Base-by-base conservation (phyloP, 208 protist genomes). In the Leishmania turanica region DNA sequence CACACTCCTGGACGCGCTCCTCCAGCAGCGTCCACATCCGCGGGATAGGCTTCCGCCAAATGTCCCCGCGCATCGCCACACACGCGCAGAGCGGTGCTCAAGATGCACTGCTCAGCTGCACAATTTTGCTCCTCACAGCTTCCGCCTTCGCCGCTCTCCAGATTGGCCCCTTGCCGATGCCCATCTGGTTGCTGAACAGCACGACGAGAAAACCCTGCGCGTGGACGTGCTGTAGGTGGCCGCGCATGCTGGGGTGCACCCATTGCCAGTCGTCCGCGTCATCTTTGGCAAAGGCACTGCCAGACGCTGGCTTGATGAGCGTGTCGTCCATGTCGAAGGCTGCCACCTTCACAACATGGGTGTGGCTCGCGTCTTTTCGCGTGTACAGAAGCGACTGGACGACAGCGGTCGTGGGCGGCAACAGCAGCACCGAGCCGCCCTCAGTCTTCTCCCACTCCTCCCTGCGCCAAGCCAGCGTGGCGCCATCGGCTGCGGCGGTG, bases 111-210 rank as follows among this genome's bases (percentile, higher is more conserved):
- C 83, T 79, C 7, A 93, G 42, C 51, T 75, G 79, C 5, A 92
- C 77, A 34, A 94, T 84, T 74, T 95, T 96, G 37, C 76, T 75
- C 71, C 87, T 77, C 11, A 96, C 71, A 11, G 87, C 86, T 3
- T 88, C 84, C 15, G 92, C 91, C 69, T 94, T 95, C 54, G 84
- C 85, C 11, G 75, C 77, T 74, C 94, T 91, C 89, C 89, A 93
- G 60, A 9, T 64, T 5, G 72, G 66, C 21, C 75, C 75, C 69
- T 90, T 91, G 37, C 84, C 90, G 31, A 99, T 96, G 45, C 95
- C 96, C 69, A 85, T 82, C 88, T 99, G 97, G 75, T 99, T 99
- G 47, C 95, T 98, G 79, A 99, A 91, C 27, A 99, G 86, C 3
- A 97, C 92, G 3, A 99, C 58, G 56, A 97, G 81, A 66, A 95